A percentile compares a stretch with the other conserved stretches of the same genome.
These are phyloP conservation scores for Arthrobotrys pseudoclavata DNA, from an alignment of 2,329 filamentous ascomycete genomes.

Conservation along the genomic window DNA sequence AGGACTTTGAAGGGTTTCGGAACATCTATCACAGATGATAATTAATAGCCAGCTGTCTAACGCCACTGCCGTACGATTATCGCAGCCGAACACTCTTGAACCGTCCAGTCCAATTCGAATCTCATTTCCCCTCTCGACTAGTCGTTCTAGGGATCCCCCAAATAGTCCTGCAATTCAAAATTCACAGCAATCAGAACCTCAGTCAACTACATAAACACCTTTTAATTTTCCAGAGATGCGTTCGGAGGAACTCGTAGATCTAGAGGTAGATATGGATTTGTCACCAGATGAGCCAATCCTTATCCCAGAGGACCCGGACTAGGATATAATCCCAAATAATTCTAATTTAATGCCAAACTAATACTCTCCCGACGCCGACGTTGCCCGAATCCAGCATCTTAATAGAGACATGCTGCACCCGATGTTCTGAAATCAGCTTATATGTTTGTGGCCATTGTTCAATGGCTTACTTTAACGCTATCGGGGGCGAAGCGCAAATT, in stretches of 20 bases:
- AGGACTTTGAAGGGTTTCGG: not conserved
- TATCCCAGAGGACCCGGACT: conserved; percentile 2
- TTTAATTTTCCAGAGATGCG: too few species aligned
- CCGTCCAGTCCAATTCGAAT: too few species aligned
- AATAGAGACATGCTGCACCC: not conserved
- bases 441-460: not conserved
- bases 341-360: too few species aligned
- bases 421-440: not conserved
- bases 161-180: not conserved
- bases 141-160: not conserved
- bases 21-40: not conserved
- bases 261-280: not conserved
- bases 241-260: not conserved
- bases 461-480: not conserved
- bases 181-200: not conserved
- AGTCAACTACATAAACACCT: not conserved
- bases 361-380: not conserved
- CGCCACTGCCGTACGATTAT: not conserved
- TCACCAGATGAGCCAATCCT: not conserved
- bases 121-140: too few species aligned
- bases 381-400: not conserved
- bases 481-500: not conserved
- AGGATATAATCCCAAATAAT: not conserved
- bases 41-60: not conserved
- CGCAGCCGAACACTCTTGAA: not conserved